These are phyloP conservation scores for Arthroderma sp. DNA, from an alignment of 2,329 filamentous ascomycete genomes.

Conservation along the genomic window DNA sequence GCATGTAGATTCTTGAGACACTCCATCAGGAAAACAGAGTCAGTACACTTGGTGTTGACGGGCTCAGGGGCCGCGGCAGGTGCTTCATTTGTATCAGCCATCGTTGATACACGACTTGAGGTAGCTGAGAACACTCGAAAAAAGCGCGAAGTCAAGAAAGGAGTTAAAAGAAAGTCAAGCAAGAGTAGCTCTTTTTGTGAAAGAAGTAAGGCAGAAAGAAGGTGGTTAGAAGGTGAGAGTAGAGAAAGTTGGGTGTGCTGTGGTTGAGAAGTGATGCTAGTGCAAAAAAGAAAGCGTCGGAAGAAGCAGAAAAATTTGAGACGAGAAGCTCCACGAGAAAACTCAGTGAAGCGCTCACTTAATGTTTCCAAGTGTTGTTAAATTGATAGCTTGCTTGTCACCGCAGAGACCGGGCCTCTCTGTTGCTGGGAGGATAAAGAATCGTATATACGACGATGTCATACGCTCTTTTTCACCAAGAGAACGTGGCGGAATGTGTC, in stretches of 20 bases:
- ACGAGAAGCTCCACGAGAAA: neutral
- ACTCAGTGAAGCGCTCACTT: no score
- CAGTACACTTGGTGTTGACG: neutral
- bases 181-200: no score
- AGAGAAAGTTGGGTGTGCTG: no score
- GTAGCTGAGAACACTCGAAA: neutral
- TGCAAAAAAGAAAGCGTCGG: neutral
- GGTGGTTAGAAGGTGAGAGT: no score
- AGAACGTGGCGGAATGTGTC: no score
- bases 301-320: neutral
- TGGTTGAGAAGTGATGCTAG: neutral
- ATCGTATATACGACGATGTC: no score
- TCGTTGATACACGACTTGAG: neutral
- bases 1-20: constrained; percentile 14
- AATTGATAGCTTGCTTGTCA: no score
- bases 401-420: no score
- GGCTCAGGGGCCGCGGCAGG: neutral
- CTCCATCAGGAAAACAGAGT: constrained; percentile 16
- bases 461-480: no score
- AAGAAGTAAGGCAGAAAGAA: no score
- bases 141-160: neutral
- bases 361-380: no score
- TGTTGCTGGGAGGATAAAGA: no score
- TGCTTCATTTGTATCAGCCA: constrained; percentile 6
- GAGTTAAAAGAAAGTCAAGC: neutral